These are phyloP conservation scores for Lenwebbia sp. DNA, from an alignment of 345 rosid genomes.

Conservation along the genomic window DNA sequence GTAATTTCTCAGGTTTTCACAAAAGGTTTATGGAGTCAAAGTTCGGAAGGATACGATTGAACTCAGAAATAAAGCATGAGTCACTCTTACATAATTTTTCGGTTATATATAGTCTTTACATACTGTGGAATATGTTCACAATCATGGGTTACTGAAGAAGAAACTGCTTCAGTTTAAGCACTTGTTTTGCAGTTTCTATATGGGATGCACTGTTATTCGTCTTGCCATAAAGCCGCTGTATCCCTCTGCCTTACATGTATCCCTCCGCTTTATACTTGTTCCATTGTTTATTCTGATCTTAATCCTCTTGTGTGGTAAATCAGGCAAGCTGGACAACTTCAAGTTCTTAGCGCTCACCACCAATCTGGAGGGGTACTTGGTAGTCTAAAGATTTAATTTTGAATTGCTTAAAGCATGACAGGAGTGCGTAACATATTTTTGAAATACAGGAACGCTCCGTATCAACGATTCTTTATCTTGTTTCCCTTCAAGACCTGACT, in stretches of 20 bases:
- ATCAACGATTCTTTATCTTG: slow-evolving; percentile 91
- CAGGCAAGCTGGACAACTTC: slow-evolving; percentile 79
- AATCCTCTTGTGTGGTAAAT: neutral
- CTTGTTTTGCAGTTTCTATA: neutral
- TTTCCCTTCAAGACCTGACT: slow-evolving; percentile 94
- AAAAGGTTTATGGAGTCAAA: neutral
- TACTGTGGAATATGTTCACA: neutral
- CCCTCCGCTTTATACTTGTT: neutral
- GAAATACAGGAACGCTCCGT: slow-evolving; percentile 67
- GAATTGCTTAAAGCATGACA: neutral
- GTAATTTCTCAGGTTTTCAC: neutral
- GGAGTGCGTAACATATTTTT: neutral
- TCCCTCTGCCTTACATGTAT: neutral
- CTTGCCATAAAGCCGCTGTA: neutral
- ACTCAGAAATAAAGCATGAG: neutral
- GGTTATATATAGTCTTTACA: neutral
- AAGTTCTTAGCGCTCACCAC: slow-evolving; percentile 91
- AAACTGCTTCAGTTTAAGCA: neutral
- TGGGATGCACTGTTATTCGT: neutral
- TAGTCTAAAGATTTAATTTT: neutral
- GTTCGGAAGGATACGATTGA: neutral
- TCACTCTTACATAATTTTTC: neutral
- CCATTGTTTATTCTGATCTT: neutral
- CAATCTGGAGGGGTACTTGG: slow-evolving; percentile 90
- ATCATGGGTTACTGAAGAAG: neutral